phyloP scores from a whole-genome alignment of 345 rosid species.

The Citrus medica region DNA sequence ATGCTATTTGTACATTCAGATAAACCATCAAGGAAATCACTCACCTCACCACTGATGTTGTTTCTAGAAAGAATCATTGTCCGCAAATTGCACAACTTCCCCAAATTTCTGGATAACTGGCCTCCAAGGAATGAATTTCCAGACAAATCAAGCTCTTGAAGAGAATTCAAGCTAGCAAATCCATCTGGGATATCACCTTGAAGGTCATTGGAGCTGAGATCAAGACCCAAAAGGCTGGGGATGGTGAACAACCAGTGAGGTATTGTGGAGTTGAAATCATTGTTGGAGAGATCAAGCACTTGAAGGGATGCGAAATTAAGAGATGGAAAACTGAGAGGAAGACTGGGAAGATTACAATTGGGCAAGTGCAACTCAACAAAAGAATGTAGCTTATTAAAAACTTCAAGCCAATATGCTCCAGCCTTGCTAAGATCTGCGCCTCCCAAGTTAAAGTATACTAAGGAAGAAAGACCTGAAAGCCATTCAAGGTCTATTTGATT shows the following conservation, averaged over 20 bases:
- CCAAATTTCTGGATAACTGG: not conserved
- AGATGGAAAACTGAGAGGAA: conserved; percentile 15
- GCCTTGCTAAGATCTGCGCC: not conserved
- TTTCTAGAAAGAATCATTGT: conserved; percentile 1
- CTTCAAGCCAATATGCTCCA: too few species aligned
- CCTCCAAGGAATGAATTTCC: conserved; percentile 8
- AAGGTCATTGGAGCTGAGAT: not conserved
- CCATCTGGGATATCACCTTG: conserved; percentile 12
- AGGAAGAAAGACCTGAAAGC: not conserved
- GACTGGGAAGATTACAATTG: conserved; percentile 5
- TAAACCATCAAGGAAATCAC: not conserved
- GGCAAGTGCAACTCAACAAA: too few species aligned
- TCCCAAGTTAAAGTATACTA: not conserved
- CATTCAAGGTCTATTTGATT: not conserved
- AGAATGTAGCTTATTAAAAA: too few species aligned
- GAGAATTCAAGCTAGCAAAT: not conserved
- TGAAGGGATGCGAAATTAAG: conserved; percentile 22
- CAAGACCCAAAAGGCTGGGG: not conserved
- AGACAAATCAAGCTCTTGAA: conserved; percentile 2
- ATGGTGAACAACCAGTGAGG: conserved; percentile 23
- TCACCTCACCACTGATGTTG: not conserved
- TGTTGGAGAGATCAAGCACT: conserved; percentile 24
- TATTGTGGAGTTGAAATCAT: conserved; percentile 23
- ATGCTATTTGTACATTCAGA: not conserved
- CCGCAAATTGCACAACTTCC: conserved; percentile 2